Evolutionary conservation across 805 yeast genomes (phyloP).

Genomic region (Spencermartinsiella europaea): DNA sequence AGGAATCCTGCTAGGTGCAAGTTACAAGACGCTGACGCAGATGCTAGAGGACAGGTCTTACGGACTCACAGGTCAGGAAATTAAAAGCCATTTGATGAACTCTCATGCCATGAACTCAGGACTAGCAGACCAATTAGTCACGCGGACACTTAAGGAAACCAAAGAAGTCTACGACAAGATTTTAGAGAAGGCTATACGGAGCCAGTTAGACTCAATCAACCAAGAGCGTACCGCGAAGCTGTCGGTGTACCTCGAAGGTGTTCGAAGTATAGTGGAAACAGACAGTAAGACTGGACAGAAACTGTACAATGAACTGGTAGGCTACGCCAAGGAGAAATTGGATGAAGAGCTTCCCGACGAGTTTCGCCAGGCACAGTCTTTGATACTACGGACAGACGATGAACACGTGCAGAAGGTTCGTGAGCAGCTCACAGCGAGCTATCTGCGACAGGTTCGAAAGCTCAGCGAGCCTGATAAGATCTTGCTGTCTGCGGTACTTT

Average conservation of each 20-base stretch:
- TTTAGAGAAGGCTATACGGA: background rate
- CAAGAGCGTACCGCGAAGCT: slow-evolving; percentile 14
- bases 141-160: background rate
- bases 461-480: slow-evolving; percentile 24
- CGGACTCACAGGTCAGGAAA: background rate
- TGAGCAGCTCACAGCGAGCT: slow-evolving; percentile 6
- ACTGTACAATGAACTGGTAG: slow-evolving; percentile 23
- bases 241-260: slow-evolving; percentile 22
- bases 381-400: background rate
- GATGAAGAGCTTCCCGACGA: slow-evolving; percentile 25
- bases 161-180: background rate
- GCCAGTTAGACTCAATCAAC: background rate
- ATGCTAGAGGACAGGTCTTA: background rate
- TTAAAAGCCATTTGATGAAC: background rate
- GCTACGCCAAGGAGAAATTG: slow-evolving; percentile 16
- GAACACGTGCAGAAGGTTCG: slow-evolving; percentile 1
- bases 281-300: slow-evolving; percentile 7
- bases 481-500: slow-evolving; percentile 25
- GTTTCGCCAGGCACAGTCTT: slow-evolving; percentile 2
- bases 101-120: background rate
- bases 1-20: background rate
- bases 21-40: background rate
- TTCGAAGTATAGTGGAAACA: slow-evolving; percentile 6
- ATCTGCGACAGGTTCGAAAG: slow-evolving; percentile 13
- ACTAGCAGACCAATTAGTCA: background rate